Base-by-base conservation (phyloP, 2,329 filamentous ascomycete genomes). In the Pseudocercospora fijiensis region DNA sequence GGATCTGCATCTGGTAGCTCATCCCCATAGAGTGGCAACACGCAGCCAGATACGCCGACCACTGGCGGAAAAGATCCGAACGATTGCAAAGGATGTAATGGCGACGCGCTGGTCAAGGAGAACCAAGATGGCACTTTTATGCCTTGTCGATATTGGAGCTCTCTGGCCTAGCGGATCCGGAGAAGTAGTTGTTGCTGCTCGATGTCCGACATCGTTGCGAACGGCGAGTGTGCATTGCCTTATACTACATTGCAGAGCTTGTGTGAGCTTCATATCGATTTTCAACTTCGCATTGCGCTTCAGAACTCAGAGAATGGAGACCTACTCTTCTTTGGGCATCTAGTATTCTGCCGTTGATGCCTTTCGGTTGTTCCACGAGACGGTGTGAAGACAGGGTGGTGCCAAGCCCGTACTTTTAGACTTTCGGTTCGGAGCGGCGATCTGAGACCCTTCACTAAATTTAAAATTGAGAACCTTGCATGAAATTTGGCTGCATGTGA, bases 401-500 rank as follows among this genome's bases (percentile, higher is more conserved):
- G 33, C 33, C 33, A 37, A 37, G 33, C 33, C 13, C 4, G 33
- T 37, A 4, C 2, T 16, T 11, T 6, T 33, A 56, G 27, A 56
- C 52, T 56, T 33, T 24, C 52, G 52, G 28, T 13, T 56, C 52
- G 52, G 52, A 30, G n/a, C 52, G 52, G 11, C 4, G 1, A 2
- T 30, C 26, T 27, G 26, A n/a, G 16, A 56, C 30, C 10, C 24
- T 27, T n/a, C 4, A 13, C 13, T 37, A n/a, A 24, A 27, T 26
- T 26, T 26, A 22, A 28, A 28, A 11, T n/a, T 10, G 24, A 52
- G 49, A 52, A 52, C 49, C 49, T 52, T 52, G 49, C 49, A 52
- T 52, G 49, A 52, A 52, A 52, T 52, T 52, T 52, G 49, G 49
- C 4, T 28, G 49, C 49, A 52, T 52, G 24, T 27, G 49, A 49